Evolutionary conservation across 495 filamentous ascomycete genomes (phyloP).

Genomic region (Hyaloscypha hepaticicola): DNA sequence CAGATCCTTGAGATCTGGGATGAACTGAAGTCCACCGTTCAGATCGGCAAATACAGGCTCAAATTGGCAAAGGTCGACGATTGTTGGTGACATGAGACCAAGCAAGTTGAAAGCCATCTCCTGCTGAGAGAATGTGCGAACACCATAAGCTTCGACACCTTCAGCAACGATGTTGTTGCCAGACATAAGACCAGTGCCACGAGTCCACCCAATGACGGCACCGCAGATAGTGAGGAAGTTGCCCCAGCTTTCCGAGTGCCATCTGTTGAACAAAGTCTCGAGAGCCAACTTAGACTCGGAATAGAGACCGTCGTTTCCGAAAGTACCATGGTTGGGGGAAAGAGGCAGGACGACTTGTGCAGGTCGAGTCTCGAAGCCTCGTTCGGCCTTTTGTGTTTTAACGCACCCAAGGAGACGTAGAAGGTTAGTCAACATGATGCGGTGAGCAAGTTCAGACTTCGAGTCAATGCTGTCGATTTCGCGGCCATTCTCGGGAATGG

Average conservation of each 20-base stretch:
- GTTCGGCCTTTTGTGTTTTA: conserved; percentile 82
- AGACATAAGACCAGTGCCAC: conserved; percentile 96
- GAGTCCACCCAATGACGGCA: conserved; percentile 98
- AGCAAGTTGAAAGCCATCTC: conserved; percentile 99
- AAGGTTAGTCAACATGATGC: conserved; percentile 98
- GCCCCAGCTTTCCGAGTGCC: conserved; percentile 96
- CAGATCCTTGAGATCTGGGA: conserved; percentile 91
- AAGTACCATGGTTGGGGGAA: conserved; percentile 97
- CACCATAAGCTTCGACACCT: conserved; percentile 92
- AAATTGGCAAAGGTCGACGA: conserved; percentile 92
- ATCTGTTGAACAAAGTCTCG: conserved; percentile 97
- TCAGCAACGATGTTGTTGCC: conserved; percentile 98
- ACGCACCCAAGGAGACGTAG: conserved; percentile 86
- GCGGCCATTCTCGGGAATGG: conserved; percentile 95
- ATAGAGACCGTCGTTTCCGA: conserved; percentile 97
- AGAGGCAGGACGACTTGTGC: conserved; percentile 95
- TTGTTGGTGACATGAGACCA: conserved; percentile 89
- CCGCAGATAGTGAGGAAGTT: conserved; percentile 98
- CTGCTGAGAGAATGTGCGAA: conserved; percentile 97
- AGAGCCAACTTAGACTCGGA: conserved; percentile 96
- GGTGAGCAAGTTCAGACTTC: conserved; percentile 96
- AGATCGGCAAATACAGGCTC: conserved; percentile 97
- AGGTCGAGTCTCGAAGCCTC: conserved; percentile 90
- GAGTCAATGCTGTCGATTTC: conserved; percentile 98
- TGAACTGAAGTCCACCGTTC: conserved; percentile 96